These are phyloP conservation scores for Podospora appendiculata DNA, from an alignment of 495 filamentous ascomycete genomes.

Conservation along the genomic window DNA sequence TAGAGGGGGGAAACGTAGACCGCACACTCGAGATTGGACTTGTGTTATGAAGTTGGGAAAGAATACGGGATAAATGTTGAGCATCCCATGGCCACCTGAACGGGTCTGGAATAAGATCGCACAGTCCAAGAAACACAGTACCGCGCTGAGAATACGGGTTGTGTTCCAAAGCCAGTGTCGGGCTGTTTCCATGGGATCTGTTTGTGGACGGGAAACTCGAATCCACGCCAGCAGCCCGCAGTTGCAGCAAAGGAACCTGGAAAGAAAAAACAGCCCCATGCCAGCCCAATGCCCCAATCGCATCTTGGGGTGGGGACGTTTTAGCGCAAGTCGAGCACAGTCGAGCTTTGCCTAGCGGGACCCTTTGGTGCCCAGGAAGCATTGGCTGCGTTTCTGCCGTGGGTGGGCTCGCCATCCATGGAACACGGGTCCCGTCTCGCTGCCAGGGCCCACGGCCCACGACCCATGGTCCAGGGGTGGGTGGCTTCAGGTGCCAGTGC, in stretches of 20 bases:
- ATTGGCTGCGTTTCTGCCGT: slow-evolving; percentile 14
- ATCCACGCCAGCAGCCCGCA: not conserved
- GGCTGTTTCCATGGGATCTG: too few relatives aligned
- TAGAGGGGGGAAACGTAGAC: too few relatives aligned
- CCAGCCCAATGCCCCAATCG: slow-evolving; percentile 12
- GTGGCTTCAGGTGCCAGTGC: too few relatives aligned
- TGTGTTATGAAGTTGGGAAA: too few relatives aligned
- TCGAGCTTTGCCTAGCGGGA: slow-evolving; percentile 14
- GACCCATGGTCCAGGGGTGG: not conserved
- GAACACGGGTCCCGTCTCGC: not conserved
- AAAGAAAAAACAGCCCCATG: slow-evolving; percentile 6
- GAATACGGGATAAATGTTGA: too few relatives aligned
- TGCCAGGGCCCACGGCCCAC: slow-evolving; percentile 6
- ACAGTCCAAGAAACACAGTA: too few relatives aligned
- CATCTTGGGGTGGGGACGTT: slow-evolving; percentile 15
- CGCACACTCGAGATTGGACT: too few relatives aligned
- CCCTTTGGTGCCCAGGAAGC: slow-evolving; percentile 9
- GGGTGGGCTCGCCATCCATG: slow-evolving; percentile 2
- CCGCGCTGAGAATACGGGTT: too few relatives aligned
- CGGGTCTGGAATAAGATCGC: too few relatives aligned
- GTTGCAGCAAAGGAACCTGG: not conserved
- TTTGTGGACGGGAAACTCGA: not conserved
- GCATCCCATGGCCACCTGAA: too few relatives aligned
- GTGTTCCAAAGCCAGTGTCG: too few relatives aligned
- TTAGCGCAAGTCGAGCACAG: slow-evolving; percentile 15